Conservation (phyloP, 1,284 basidiomycete species). For the Cystobasidiaceae sp. region DNA sequence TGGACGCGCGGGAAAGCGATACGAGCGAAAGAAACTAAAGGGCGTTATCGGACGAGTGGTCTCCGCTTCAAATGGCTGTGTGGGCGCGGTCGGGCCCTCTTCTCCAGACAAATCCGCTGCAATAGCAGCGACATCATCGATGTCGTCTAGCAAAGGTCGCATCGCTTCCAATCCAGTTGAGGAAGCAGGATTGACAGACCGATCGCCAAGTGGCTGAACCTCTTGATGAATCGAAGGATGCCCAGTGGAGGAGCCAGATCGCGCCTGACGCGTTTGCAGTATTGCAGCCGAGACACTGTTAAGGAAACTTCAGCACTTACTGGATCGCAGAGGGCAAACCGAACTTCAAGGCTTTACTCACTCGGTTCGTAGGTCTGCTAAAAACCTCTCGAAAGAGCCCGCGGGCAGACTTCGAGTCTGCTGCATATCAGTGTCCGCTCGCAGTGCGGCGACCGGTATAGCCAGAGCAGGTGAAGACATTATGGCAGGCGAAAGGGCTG, state of each 20-base stretch:
- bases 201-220: too few species aligned
- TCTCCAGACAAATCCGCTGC: too few species aligned
- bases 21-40: slow-evolving; percentile 32
- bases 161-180: neutral
- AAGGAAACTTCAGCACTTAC: neutral
- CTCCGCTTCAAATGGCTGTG: neutral
- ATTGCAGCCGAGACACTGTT: slow-evolving; percentile 18
- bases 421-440: neutral
- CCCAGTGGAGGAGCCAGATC: too few species aligned
- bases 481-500: slow-evolving; percentile 76
- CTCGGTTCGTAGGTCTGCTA: slow-evolving; percentile 23
- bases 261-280: neutral
- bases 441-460: neutral
- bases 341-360: neutral
- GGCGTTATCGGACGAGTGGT: neutral
- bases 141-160: slow-evolving; percentile 2
- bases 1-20: slow-evolving; percentile 21
- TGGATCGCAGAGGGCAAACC: too few species aligned
- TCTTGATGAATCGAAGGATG: too few species aligned
- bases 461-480: neutral
- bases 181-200: too few species aligned
- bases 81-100: neutral
- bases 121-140: neutral
- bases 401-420: neutral
- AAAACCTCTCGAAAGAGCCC: slow-evolving; percentile 20